Percentiles rank a stretch among this genome's conserved stretches.
phyloP scores from a whole-genome alignment of 164 flowering plant genomes.

The Malania oleifera region DNA sequence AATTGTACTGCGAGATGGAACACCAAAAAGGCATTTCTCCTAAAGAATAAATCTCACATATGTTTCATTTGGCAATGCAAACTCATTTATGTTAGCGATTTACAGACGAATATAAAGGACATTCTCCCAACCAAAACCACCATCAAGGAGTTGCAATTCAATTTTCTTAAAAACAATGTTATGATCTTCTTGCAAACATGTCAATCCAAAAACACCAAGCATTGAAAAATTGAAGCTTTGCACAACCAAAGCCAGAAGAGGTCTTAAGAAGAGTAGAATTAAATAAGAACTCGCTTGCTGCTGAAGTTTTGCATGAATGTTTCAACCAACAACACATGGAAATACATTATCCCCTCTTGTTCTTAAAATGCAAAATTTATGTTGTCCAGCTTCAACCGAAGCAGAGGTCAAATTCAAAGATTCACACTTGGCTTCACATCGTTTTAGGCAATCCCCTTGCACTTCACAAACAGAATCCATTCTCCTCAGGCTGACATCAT shows the following conservation, averaged over 20 bases:
- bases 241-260: not conserved
- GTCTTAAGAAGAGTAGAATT: too few relatives aligned
- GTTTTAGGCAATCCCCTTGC: slow-evolving; percentile 34
- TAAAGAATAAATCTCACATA: slow-evolving; percentile 82
- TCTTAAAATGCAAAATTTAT: slow-evolving; percentile 43
- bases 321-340: slow-evolving; percentile 80
- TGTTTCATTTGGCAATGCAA: slow-evolving; percentile 76
- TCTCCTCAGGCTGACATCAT: slow-evolving; percentile 18
- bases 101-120: slow-evolving; percentile 88
- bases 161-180: slow-evolving; percentile 45
- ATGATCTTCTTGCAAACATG: slow-evolving; percentile 70
- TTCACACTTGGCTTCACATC: slow-evolving; percentile 20
- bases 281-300: slow-evolving; percentile 16
- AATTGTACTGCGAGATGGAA: slow-evolving; percentile 94
- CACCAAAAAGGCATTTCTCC: slow-evolving; percentile 80
- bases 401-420: slow-evolving; percentile 23
- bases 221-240: not conserved
- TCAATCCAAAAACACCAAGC: slow-evolving; percentile 7
- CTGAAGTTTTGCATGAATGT: slow-evolving; percentile 39
- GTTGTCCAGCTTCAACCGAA: slow-evolving; percentile 15
- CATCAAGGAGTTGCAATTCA: slow-evolving; percentile 42
- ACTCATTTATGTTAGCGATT: slow-evolving; percentile 75
- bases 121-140: slow-evolving; percentile 66
- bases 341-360: slow-evolving; percentile 41
- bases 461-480: slow-evolving; percentile 56